These are phyloP conservation scores for Pseudogymnoascus sp. DNA, from an alignment of 2,329 filamentous ascomycete genomes.

Conservation along the genomic window DNA sequence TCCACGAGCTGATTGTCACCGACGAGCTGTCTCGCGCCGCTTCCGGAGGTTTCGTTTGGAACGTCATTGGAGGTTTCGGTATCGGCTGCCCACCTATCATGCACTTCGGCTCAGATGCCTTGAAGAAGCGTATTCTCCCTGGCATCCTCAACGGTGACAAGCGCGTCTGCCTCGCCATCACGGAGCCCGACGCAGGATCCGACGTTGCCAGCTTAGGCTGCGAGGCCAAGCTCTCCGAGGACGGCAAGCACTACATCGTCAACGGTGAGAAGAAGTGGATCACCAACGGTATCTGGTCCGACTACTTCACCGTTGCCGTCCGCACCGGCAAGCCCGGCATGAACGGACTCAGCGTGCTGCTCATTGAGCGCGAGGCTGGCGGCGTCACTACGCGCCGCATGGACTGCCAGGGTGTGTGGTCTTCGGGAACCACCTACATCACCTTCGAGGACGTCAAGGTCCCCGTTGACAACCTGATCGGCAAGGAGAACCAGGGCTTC, in stretches of 20 bases:
- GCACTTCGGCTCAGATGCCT: constrained; percentile 73
- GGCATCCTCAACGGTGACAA: constrained; percentile 87
- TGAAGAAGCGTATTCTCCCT: constrained; percentile 82
- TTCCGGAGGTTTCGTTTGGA: constrained; percentile 94
- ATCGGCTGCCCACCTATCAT: constrained; percentile 88
- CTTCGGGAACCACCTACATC: constrained; percentile 89
- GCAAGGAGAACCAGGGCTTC: constrained; percentile 98
- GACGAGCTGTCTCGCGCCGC: constrained; percentile 87
- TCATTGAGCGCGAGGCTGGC: constrained; percentile 78
- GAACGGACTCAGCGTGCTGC: constrained; percentile 83
- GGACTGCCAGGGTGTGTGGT: constrained; percentile 98
- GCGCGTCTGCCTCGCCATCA: constrained; percentile 95
- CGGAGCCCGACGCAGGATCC: constrained; percentile 88
- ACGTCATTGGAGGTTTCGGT: constrained; percentile 90
- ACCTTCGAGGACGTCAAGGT: constrained; percentile 99
- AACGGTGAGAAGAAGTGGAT: constrained; percentile 99
- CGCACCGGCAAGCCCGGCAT: constrained; percentile 83
- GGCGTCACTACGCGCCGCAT: constrained; percentile 90
- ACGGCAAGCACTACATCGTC: constrained; percentile 98
- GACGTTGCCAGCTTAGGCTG: constrained; percentile 94
- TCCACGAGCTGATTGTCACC: constrained; percentile 93
- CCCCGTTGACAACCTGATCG: constrained; percentile 95
- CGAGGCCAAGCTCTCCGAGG: constrained; percentile 87
- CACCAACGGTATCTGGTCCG: constrained; percentile 92
- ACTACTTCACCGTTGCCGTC: constrained; percentile 97